Percentiles rank a stretch among this genome's conserved stretches.
Conservation (phyloP, 1,139 yeast genomes). For the Martiniozyma asiatica region DNA sequence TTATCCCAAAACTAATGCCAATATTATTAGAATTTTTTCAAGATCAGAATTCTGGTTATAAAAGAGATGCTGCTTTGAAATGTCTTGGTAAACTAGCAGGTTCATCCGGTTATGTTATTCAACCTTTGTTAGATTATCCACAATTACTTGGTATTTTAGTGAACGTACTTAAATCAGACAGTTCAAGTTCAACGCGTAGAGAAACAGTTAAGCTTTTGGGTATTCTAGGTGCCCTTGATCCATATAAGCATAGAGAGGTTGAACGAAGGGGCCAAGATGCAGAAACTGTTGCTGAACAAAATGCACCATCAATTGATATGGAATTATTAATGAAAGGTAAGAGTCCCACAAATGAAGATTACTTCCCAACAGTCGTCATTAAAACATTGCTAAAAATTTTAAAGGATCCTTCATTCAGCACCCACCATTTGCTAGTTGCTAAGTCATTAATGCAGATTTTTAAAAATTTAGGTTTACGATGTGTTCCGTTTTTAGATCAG, state of each 20-base stretch:
- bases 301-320: constrained; percentile 83
- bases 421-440: constrained; percentile 82
- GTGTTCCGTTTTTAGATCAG: constrained; percentile 76
- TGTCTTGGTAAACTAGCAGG: constrained; percentile 83
- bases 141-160: constrained; percentile 74
- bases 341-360: constrained; percentile 89
- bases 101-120: constrained; percentile 89
- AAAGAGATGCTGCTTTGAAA: constrained; percentile 81
- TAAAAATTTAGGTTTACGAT: constrained; percentile 76
- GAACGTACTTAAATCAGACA: constrained; percentile 69
- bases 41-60: constrained; percentile 78
- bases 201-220: constrained; percentile 87
- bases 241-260: constrained; percentile 86
- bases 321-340: constrained; percentile 85
- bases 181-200: constrained; percentile 59
- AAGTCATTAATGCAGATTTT: constrained; percentile 88
- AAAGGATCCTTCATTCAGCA: constrained; percentile 71
- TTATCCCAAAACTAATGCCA: constrained; percentile 73
- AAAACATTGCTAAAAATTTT: constrained; percentile 71
- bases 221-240: constrained; percentile 91
- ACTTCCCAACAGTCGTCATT: constrained; percentile 91
- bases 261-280: constrained; percentile 56
- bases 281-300: constrained; percentile 59
- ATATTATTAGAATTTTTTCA: constrained; percentile 76
- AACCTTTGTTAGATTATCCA: constrained; percentile 86